Percentiles rank a stretch among this genome's conserved stretches.
Conservation (phyloP, 805 yeast species). For the Suhomyces sp. region DNA sequence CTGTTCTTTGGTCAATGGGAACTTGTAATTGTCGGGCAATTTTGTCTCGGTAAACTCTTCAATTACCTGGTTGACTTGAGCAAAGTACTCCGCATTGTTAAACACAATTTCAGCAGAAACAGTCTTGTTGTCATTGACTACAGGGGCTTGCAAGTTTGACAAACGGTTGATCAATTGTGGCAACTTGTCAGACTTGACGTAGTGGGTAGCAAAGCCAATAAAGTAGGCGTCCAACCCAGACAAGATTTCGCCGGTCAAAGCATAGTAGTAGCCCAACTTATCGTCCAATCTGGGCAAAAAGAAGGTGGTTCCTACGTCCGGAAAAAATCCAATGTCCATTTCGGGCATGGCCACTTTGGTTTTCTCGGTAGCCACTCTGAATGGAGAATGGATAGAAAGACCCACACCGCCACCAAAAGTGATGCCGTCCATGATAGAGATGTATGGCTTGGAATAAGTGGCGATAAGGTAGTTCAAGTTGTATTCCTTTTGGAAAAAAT, state of each 20-base stretch:
- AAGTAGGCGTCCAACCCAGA: constrained; percentile 77
- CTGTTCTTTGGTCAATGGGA: constrained; percentile 54
- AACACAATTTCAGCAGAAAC: constrained; percentile 18
- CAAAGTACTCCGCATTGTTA: constrained; percentile 41
- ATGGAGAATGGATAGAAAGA: constrained; percentile 82
- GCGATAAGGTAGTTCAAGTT: constrained; percentile 74
- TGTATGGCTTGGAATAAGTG: constrained; percentile 81
- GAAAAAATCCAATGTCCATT: constrained; percentile 92
- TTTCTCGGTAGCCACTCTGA: constrained; percentile 88
- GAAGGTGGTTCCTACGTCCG: constrained; percentile 93
- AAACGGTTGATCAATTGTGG: constrained; percentile 63
- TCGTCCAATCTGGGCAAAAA: constrained; percentile 82
- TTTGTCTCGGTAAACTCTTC: constrained; percentile 71
- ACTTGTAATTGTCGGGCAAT: constrained; percentile 60
- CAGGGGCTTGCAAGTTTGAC: constrained; percentile 53
- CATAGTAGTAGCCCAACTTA: constrained; percentile 78
- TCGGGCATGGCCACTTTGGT: constrained; percentile 98
- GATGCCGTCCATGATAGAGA: constrained; percentile 86
- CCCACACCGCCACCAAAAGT: constrained; percentile 99
- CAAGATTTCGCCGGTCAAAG: constrained; percentile 79
- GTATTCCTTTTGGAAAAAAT: constrained; percentile 79
- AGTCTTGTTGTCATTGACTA: constrained; percentile 28
- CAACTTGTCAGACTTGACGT: constrained; percentile 64
- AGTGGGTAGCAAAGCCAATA: constrained; percentile 89
- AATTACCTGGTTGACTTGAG: constrained; percentile 65